Evolutionary conservation across 2,329 filamentous ascomycete species (phyloP).

Genomic region (Fusarium stilboides): DNA sequence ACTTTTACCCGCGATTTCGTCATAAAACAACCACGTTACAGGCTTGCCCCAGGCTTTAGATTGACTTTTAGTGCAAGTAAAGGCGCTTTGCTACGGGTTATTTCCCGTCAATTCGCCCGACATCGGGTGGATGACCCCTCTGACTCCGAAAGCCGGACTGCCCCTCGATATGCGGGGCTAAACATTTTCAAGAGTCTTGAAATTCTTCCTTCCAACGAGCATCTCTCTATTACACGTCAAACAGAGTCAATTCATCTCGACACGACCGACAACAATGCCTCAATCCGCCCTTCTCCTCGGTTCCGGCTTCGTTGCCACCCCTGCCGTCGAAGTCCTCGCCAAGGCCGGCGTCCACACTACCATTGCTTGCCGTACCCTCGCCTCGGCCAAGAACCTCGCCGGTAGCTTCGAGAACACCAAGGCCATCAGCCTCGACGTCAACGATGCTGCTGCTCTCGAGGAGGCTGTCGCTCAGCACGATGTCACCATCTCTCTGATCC

Average conservation of each 20-base stretch:
- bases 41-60: constrained; percentile 20
- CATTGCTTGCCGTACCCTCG: constrained; percentile 87
- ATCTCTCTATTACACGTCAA: constrained; percentile 16
- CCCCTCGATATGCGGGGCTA: constrained; percentile 28
- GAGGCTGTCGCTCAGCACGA: constrained; percentile 84
- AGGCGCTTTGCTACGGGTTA: constrained; percentile 29
- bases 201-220: constrained; percentile 30
- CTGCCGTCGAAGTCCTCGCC: constrained; percentile 75
- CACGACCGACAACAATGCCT: constrained; percentile 49
- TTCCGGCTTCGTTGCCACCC: constrained; percentile 72
- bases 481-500: constrained; percentile 86
- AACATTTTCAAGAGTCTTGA: constrained; percentile 20
- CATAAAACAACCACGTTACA: constrained; percentile 17
- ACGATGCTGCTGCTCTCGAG: constrained; percentile 81
- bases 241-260: constrained; percentile 10
- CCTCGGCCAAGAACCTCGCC: constrained; percentile 81
- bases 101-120: constrained; percentile 11
- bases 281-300: constrained; percentile 51
- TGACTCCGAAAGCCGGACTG: constrained; percentile 30
- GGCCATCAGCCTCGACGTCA: constrained; percentile 89
- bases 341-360: constrained; percentile 74
- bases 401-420: constrained; percentile 79
- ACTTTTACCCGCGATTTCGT: constrained; percentile 33
- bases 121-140: constrained; percentile 19
- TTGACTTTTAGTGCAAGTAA: neutral